Evolutionary conservation across 2,329 filamentous ascomycete species (phyloP), one percentile per base, ranked within the genome.

Genomic region (Geoglossum cookeanum): DNA sequence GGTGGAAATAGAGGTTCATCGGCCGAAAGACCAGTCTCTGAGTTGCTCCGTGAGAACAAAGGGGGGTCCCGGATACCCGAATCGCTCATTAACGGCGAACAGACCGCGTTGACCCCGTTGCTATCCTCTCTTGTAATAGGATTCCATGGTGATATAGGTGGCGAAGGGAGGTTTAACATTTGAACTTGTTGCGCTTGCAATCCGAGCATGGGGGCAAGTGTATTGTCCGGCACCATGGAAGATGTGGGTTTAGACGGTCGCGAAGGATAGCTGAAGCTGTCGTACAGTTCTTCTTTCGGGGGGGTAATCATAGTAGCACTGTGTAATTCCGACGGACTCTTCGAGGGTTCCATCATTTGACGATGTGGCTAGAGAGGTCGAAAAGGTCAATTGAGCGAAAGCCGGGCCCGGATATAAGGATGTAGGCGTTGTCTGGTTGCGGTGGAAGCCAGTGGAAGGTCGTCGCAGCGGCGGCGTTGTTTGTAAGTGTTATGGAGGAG

Each of bases 211-310:
- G 55, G 55, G 35, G 55, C 37, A 27, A 57, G 55, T 7, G 47
- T 57, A 15, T 65, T 60, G 63, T 59, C 52, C 48, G 58, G 58
- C 55, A 55, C 53, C 52, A 60, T 32, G 58, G 57, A 57, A 47
- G 42, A 57, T 57, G 61, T 61, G 57, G 54, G 44, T 32, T 44
- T 30, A 29, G 35, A 42, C 30, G 27, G 44, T 29, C 57, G 61
- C 59, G 44, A 70, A 68, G 52, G 63, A 67, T 65, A 81, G 82
- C 62, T 68, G 65, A 81, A 82, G 62, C 68, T 78, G 61, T 82
- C 78, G 44, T 71, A 68, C 54, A 72, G 73, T 37, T 72, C 65
- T n/a, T 71, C 70, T 42, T 81, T 79, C 27, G 79, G 79, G 35
- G 80, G 80, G 27, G 80, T 83, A 75, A 83, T 80, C 58, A 83